Conservation (phyloP, 345 rosid genomes). For the Excoecaria cochinchinensis region DNA sequence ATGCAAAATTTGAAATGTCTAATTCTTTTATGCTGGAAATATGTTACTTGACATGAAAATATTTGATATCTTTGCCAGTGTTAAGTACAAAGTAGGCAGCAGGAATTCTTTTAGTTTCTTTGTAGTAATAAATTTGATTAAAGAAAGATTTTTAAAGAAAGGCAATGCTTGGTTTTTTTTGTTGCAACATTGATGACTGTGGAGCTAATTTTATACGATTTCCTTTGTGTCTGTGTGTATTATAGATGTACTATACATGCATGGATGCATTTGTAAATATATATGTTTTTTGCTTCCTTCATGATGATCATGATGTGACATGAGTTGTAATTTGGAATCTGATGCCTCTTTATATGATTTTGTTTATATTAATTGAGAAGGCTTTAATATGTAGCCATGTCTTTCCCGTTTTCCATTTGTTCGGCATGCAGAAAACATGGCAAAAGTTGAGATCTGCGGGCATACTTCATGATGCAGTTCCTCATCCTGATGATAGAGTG, state of each 20-base stretch:
- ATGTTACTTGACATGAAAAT: not conserved
- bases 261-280: no score
- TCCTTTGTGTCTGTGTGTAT: no score
- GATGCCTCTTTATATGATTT: not conserved
- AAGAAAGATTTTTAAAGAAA: not conserved
- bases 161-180: not conserved
- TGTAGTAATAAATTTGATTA: not conserved
- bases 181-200: not conserved
- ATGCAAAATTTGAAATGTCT: not conserved
- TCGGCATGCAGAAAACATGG: conserved; percentile 77
- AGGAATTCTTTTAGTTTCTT: not conserved
- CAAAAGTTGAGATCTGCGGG: conserved; percentile 53
- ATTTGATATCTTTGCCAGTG: not conserved
- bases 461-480: conserved; percentile 76
- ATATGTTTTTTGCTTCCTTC: not conserved
- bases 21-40: not conserved
- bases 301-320: not conserved
- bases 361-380: not conserved
- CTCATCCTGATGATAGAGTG: conserved; percentile 62
- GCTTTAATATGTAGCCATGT: not conserved
- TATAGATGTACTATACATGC: no score
- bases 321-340: not conserved
- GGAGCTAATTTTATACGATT: no score
- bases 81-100: not conserved
- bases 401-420: not conserved